Percentiles rank a stretch among this genome's conserved stretches.
phyloP scores from a whole-genome alignment of 805 yeast species.

The Suhomyces pyralidae region DNA sequence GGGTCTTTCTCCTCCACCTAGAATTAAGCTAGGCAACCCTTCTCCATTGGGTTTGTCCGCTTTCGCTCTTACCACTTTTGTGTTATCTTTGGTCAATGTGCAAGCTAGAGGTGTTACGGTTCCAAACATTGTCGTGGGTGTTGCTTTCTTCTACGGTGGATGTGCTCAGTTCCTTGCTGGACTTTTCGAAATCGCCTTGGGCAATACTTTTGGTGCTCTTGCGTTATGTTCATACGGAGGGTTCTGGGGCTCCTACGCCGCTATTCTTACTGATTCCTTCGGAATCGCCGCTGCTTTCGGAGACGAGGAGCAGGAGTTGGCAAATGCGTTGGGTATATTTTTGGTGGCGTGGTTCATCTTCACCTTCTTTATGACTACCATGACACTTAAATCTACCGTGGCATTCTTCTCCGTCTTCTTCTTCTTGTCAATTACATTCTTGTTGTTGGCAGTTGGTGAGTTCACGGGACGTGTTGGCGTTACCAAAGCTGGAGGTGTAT shows the following conservation, averaged over 20 bases:
- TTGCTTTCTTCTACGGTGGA: constrained; percentile 72
- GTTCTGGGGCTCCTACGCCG: constrained; percentile 75
- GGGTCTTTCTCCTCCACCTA: constrained; percentile 47
- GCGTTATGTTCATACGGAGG: constrained; percentile 63
- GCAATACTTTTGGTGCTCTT: constrained; percentile 73
- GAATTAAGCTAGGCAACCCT: constrained; percentile 55
- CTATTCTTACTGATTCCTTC: constrained; percentile 42
- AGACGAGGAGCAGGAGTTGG: constrained; percentile 23
- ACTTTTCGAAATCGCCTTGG: constrained; percentile 71
- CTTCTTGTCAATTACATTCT: constrained; percentile 40
- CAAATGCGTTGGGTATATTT: constrained; percentile 37
- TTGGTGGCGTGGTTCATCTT: constrained; percentile 44
- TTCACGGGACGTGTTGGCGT: constrained; percentile 23
- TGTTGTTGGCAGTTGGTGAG: constrained; percentile 39
- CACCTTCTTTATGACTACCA: constrained; percentile 39
- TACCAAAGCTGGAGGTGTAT: constrained; percentile 42
- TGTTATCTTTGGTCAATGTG: constrained; percentile 59
- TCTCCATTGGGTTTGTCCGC: constrained; percentile 73
- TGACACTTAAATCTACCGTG: constrained; percentile 43
- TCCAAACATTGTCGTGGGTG: constrained; percentile 60
- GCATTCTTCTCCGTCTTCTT: constrained; percentile 42
- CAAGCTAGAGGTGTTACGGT: constrained; percentile 66
- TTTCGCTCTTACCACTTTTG: constrained; percentile 67
- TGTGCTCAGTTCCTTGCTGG: constrained; percentile 70
- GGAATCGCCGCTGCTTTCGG: constrained; percentile 36